These are phyloP conservation scores for Seiridium unicorne DNA, from an alignment of 2,329 filamentous ascomycete species.

Conservation along the genomic window DNA sequence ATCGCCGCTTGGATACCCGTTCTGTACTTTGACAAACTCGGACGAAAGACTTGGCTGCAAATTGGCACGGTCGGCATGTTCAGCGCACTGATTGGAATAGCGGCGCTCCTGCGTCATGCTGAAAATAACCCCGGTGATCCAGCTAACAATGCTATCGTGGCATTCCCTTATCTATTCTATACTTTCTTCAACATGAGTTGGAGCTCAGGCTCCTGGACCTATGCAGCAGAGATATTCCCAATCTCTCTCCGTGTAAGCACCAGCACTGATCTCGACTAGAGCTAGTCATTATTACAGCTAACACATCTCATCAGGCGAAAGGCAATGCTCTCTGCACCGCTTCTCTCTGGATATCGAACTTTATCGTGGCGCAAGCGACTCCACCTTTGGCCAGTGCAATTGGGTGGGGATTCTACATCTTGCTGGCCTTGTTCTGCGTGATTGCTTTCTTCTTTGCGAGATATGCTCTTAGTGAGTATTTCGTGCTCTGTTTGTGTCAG, in stretches of 20 bases:
- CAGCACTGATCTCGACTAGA: not conserved
- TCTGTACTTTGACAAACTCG: constrained; percentile 27
- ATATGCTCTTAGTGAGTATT: constrained; percentile 19
- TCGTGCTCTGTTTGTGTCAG: no score
- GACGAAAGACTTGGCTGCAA: constrained; percentile 28
- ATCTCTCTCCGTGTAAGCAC: constrained; percentile 22
- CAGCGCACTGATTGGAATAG: constrained; percentile 23
- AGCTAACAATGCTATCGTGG: constrained; percentile 24
- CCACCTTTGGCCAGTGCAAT: constrained; percentile 21
- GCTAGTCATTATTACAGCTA: not conserved
- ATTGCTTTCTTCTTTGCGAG: constrained; percentile 24
- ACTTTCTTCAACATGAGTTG: constrained; percentile 30
- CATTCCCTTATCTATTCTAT: constrained; percentile 28
- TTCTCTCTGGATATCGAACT: constrained; percentile 25
- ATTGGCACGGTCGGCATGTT: constrained; percentile 27
- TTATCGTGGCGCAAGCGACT: constrained; percentile 18
- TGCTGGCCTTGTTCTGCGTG: constrained; percentile 22
- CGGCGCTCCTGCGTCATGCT: constrained; percentile 24
- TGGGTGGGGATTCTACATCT: constrained; percentile 24
- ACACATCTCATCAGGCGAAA: constrained; percentile 20
- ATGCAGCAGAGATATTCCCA: constrained; percentile 29
- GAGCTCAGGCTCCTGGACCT: constrained; percentile 27
- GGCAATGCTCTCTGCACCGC: constrained; percentile 25
- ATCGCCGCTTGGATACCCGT: constrained; percentile 28
- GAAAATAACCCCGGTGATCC: constrained; percentile 20